Base-by-base conservation (phyloP, 192 early-diverging fungal species). In the Phlyctochytrium bullatum region DNA sequence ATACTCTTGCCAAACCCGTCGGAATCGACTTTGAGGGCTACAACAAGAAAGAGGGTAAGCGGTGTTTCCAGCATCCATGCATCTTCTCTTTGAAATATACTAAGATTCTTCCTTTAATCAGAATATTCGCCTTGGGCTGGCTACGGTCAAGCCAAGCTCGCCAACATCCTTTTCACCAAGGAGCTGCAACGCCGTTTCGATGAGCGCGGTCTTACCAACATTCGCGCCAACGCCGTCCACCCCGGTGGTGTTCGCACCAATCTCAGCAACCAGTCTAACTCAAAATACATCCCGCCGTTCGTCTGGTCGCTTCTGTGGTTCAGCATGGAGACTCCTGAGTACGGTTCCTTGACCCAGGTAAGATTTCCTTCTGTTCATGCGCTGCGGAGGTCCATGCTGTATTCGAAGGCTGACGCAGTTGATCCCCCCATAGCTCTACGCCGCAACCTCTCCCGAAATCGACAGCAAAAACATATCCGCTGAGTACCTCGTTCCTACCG, bases 91-190 rank as follows among this genome's bases (percentile, higher is more conserved):
- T 16, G 27, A 23, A 59, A 17, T 23, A 59, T 28, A 16, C 27
- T 28, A 17, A 59, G 24, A 59, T 17, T 14, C 57, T 14, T 2
- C 57, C 6, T 2, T 23, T 23, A 23, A 27, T 28, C 20, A 24
- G 62, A 40, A 59, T n/a, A 66, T 75, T 25, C 32, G 24, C 20
- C 66, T n/a, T 74, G 71, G 78, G 6, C 27, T 3, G 59, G 64
- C 4, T 80, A 80, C 58, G 78, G 78, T 6, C 77, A 77, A 36
- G 40, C 54, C 30, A 80, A 80, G 58, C 64, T 69, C 0, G 72
- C 72, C 29, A 80, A 80, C 67, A 57, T 76, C 32, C 60, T 76
- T 17, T 77, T 74, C 50, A 65, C 75, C 6, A 74, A 34, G 23
- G 36, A 62, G 27, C 40, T 75, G 24, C 52, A 62, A 29, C 31